Percentiles rank a stretch among this genome's conserved stretches.
These are phyloP conservation scores for Tolypocladium album DNA, from an alignment of 2,329 filamentous ascomycete species.

Conservation along the genomic window DNA sequence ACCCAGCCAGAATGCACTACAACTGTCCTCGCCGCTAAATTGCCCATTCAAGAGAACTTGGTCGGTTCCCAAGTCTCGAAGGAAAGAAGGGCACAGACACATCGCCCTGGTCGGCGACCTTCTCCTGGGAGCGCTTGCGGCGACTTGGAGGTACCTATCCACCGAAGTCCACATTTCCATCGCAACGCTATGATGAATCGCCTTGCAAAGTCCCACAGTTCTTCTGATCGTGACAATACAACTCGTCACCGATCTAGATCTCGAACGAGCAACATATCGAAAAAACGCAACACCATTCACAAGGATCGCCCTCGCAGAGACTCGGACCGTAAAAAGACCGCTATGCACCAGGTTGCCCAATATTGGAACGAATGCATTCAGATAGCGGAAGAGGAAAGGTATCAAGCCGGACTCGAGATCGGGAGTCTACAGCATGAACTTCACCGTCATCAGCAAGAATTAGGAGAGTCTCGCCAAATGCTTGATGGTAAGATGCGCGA, in stretches of 20 bases:
- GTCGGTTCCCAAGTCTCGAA: not conserved
- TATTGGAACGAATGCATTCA: constrained; percentile 23
- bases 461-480: constrained; percentile 5
- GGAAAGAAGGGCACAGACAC: not conserved
- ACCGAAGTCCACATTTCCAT: constrained; percentile 8
- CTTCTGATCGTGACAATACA: not conserved
- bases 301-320: constrained; percentile 7
- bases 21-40: too few relatives aligned
- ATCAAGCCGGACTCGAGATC: constrained; percentile 14
- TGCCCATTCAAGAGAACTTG: not conserved
- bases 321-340: constrained; percentile 14
- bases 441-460: constrained; percentile 6
- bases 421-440: constrained; percentile 14
- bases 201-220: not conserved
- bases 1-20: not conserved
- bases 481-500: constrained; percentile 10
- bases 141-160: constrained; percentile 18
- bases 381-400: constrained; percentile 17
- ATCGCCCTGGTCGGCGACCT: not conserved
- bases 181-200: not conserved
- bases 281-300: constrained; percentile 11
- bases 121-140: constrained; percentile 16
- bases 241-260: constrained; percentile 13
- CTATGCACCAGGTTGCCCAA: constrained; percentile 20
- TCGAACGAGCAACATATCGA: constrained; percentile 21